Evolutionary conservation across 345 rosid genomes (phyloP).

Genomic region (Microcos paniculata): DNA sequence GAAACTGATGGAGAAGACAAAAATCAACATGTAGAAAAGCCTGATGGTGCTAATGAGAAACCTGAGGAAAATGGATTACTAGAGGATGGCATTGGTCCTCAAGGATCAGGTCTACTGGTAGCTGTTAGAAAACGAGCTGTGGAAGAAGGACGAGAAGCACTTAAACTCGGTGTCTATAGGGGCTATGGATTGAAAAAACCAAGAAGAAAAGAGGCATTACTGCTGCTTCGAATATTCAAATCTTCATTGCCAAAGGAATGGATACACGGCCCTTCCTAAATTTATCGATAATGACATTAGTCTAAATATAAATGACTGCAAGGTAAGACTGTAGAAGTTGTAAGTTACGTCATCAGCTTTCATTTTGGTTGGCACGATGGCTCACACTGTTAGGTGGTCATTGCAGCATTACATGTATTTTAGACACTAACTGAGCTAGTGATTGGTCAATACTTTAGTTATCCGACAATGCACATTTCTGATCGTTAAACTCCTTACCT

Average conservation of each 20-base stretch:
- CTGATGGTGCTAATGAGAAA: slow-evolving; percentile 20
- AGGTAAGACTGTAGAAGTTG: background rate
- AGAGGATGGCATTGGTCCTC: slow-evolving; percentile 18
- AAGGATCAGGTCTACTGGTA: slow-evolving; percentile 35
- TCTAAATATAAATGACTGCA: background rate
- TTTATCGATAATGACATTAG: background rate
- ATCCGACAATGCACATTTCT: background rate
- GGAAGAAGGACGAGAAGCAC: slow-evolving; percentile 51
- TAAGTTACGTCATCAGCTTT: background rate
- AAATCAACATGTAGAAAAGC: slow-evolving; percentile 21
- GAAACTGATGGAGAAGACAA: slow-evolving; percentile 31
- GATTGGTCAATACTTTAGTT: background rate
- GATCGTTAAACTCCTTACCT: background rate
- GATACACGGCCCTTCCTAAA: slow-evolving; percentile 22
- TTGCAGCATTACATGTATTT: background rate
- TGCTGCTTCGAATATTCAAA: slow-evolving; percentile 46
- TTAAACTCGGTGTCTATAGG: slow-evolving; percentile 40
- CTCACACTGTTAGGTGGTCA: background rate
- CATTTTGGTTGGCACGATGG: background rate
- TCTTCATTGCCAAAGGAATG: slow-evolving; percentile 53
- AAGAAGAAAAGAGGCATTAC: slow-evolving; percentile 39
- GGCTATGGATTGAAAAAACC: slow-evolving; percentile 33
- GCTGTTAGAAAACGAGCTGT: slow-evolving; percentile 45
- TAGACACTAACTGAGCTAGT: background rate
- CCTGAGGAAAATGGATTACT: slow-evolving; percentile 24